These are phyloP conservation scores for Lentinula novae-zelandiae DNA, from an alignment of 1,284 basidiomycete species.

Conservation along the genomic window DNA sequence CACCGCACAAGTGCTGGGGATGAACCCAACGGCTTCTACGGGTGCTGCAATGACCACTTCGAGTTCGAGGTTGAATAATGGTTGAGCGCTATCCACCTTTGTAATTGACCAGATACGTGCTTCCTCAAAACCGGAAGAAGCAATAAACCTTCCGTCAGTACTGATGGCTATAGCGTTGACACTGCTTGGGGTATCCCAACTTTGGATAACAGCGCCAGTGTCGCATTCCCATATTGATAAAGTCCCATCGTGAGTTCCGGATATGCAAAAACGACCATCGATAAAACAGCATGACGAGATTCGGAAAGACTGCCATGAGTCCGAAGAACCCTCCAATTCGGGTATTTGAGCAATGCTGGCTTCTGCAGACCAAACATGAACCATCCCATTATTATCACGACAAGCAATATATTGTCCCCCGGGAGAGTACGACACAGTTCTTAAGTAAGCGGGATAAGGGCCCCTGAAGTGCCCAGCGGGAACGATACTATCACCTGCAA, in stretches of 20 bases:
- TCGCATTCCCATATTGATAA: constrained; percentile 1
- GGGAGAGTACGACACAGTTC: background rate
- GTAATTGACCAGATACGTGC: background rate
- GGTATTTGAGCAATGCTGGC: background rate
- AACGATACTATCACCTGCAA: background rate
- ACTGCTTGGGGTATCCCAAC: background rate
- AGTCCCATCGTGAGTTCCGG: background rate
- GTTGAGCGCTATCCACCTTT: background rate
- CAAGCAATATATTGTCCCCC: background rate
- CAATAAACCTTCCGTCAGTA: background rate
- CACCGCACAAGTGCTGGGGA: background rate
- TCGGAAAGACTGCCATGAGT: background rate
- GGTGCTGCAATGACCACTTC: background rate
- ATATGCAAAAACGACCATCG: background rate
- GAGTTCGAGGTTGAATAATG: background rate
- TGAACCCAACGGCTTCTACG: too few species aligned
- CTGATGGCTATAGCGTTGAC: background rate
- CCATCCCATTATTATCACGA: background rate
- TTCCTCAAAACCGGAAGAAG: background rate
- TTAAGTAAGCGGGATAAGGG: background rate
- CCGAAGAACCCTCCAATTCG: background rate
- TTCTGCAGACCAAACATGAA: background rate
- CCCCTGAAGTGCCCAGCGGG: too few species aligned
- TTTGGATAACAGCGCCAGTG: background rate
- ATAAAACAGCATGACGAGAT: background rate